Evolutionary conservation across 2,329 filamentous ascomycete species (phyloP), one percentile per base, ranked within the genome.

Genomic region (Arthrobotrys pseudoclavata): DNA sequence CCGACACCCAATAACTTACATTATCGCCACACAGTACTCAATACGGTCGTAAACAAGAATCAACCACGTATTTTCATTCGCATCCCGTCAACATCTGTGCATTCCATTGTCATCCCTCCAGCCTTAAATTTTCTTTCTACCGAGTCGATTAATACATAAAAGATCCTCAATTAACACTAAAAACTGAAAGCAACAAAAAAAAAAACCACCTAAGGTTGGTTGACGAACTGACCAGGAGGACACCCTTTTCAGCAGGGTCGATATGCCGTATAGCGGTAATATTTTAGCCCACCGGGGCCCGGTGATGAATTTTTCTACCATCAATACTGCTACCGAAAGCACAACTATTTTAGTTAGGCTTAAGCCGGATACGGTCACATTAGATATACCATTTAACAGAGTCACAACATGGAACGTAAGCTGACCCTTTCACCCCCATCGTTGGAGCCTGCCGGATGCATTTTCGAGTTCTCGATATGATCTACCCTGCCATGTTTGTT

Each of bases 331-430:
- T 34, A 15, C 55, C 13, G 71, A 76, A 20, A 76, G 68, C 37
- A 69, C 71, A 57, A 76, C 71, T 22, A 76, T 76, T 76, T 48
- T 76, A 48, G 71, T 76, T 40, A 68, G 71, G 37, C 64, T 76
- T 24, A 47, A 57, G 37, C 71, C 71, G 37, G 71, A 76, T 64
- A 55, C 47, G 47, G 64, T 76, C 34, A 76, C 71, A 26, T 50
- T 76, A 29, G 71, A 76, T 68, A 76, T 76, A 52, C 71, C 71
- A 34, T 76, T 76, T 48, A 76, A 76, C 71, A 68, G 71, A 69
- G 71, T 76, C 20, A 76, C 71, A 68, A 76, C 71, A 55, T 76
- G 71, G 71, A 69, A 76, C 29, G 71, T 76, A 69, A 40, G 71
- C 45, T 40, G 18, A 37, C 12, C 22, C 34, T 31, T n/a, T 68